A percentile compares a stretch with the other conserved stretches of the same genome.
Conservation (phyloP, 768 basidiomycete genomes). For the Boletus vermiculosoides region DNA sequence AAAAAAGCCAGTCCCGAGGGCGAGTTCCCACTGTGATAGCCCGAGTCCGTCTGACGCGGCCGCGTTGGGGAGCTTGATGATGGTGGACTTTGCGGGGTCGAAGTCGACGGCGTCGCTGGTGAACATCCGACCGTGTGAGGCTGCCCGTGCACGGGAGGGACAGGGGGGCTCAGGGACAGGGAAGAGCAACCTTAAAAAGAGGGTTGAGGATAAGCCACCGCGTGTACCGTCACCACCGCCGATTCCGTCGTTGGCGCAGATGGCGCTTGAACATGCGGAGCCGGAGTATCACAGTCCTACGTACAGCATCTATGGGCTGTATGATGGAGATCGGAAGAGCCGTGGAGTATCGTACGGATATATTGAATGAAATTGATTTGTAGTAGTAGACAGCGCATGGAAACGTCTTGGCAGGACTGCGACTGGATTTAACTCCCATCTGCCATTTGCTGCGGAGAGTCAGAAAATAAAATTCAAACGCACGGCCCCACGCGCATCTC, state of each 20-base stretch:
- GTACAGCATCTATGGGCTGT: constrained; percentile 78
- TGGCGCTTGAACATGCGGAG: constrained; percentile 66
- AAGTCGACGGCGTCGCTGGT: constrained; percentile 36
- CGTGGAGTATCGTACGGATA: constrained; percentile 26
- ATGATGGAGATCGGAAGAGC: constrained; percentile 62
- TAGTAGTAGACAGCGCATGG: background rate
- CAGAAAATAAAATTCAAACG: constrained; percentile 7
- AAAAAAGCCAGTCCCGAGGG: constrained; percentile 35
- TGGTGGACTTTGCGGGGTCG: constrained; percentile 51
- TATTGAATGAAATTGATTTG: constrained; percentile 23
- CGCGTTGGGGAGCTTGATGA: constrained; percentile 58
- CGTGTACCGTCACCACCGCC: constrained; percentile 79
- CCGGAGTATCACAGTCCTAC: constrained; percentile 76
- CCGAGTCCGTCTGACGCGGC: constrained; percentile 39
- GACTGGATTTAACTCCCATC: no score
- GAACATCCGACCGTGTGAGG: constrained; percentile 29
- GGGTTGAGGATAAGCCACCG: constrained; percentile 61
- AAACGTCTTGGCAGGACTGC: constrained; percentile 5
- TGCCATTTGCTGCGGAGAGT: constrained; percentile 21
- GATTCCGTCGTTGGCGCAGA: constrained; percentile 68
- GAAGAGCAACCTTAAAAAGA: constrained; percentile 31
- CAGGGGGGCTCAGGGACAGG: constrained; percentile 12
- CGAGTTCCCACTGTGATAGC: constrained; percentile 19
- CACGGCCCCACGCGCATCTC: background rate
- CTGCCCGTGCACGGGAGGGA: constrained; percentile 29